Evolutionary conservation across 1,139 yeast species (phyloP), one percentile per base, ranked within the genome.

Genomic region (Yamadazyma trypodendri): DNA sequence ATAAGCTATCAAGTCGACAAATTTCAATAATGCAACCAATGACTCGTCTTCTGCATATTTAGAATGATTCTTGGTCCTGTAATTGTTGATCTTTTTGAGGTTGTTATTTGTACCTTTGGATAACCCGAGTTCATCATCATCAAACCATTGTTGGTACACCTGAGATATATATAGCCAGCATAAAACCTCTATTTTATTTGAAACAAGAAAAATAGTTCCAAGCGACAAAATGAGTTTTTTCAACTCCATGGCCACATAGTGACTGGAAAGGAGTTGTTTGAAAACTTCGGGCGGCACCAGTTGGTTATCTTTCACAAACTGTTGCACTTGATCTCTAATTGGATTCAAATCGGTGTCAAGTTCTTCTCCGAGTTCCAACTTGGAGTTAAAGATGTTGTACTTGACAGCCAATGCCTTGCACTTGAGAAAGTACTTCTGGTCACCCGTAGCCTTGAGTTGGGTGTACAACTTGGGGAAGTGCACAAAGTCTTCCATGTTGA

Each of bases 81-180:
- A 34, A 8, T 40, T 28, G 2, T 20, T 18, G 6, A 48, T 32
- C 31, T 46, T 41, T 18, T 38, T 45, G 33, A 35, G 37, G 28
- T 34, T 40, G 28, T 32, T 35, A 4, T 17, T 27, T 13, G 42
- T 34, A 13, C 28, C 29, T 17, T 43, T 45, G 5, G 15, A n/a
- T 6, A 39, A 11, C 9, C 32, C 31, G 1, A 34, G 11, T 6
- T 43, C 38, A 14, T 43, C 42, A 3, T 40, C 45, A 11, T 31
- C 32, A 27, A 48, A 49, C 50, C 50, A 48, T 7, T 31, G 24
- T 32, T 42, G 48, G 31, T 34, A 49, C 6, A 42, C 22, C 24
- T 38, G 37, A 16, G 44, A 27, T 11, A 48, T 41, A 29, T 45
- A 40, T 12, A 44, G 24, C 44, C 49, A 48, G 10, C 41, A 32